phyloP scores from a whole-genome alignment of 176 grass and related monocot genomes.

The Avena insularis region DNA sequence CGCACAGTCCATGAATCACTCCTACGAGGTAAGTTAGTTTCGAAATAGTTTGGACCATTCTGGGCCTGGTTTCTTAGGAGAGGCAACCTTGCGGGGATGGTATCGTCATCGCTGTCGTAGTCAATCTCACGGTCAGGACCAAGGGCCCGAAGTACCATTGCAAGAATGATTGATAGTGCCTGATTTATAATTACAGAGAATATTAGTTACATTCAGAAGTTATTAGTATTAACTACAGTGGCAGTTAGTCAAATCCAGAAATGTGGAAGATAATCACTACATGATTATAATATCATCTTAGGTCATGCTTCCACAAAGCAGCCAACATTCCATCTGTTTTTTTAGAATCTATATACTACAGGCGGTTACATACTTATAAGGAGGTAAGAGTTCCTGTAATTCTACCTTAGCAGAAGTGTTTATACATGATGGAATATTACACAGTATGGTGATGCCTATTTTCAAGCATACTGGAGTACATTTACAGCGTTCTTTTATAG shows the following conservation, averaged over 20 bases:
- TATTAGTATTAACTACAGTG: not conserved
- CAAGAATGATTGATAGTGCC: conserved; percentile 73
- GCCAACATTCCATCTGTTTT: not conserved
- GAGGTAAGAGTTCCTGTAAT: not conserved
- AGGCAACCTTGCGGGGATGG: conserved; percentile 72
- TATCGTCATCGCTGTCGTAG: conserved; percentile 88
- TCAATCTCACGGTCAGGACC: conserved; percentile 71
- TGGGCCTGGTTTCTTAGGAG: conserved; percentile 74
- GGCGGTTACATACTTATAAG: not conserved
- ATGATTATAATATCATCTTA: not conserved
- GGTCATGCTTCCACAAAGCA: not conserved
- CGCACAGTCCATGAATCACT: conserved; percentile 73
- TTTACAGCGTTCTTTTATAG: not conserved
- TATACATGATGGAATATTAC: not conserved
- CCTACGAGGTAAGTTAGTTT: conserved; percentile 58
- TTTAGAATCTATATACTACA: not conserved
- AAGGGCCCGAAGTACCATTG: conserved; percentile 72
- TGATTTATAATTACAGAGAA: conserved; percentile 1
- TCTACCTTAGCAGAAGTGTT: not conserved
- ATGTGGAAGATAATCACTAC: not conserved
- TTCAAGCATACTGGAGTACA: conserved; percentile 4
- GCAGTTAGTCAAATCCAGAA: not conserved
- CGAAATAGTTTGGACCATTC: conserved; percentile 32
- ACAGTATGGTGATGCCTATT: not conserved
- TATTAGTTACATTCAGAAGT: too few species aligned